Base-by-base conservation (phyloP, 129 eudicot species). In the Saussurea involucrata region DNA sequence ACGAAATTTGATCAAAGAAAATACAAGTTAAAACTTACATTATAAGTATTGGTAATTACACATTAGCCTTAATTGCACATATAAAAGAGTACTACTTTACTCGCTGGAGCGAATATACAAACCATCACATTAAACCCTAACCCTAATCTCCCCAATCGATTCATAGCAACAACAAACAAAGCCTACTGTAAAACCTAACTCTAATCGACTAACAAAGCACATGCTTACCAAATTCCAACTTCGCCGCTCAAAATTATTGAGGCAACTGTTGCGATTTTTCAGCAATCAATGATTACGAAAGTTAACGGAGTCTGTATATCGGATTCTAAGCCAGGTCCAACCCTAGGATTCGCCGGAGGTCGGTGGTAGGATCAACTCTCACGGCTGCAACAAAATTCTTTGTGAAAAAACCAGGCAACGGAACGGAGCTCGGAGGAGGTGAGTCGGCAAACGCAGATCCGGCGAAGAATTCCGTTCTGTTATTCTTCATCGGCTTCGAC, bases 361-460 rank as follows among this genome's bases (percentile, higher is more conserved):
- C 78, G 27, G 31, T 18, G 25, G 60, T 21, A 0, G 40, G 64
- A 74, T 44, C 63, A 5, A 8, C 60, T 18, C 61, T 53, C 24
- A 5, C 61, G 24, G 61, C 25, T 1, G 12, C 28, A 8, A 18
- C 27, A 60, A 20, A 20, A 22, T 24, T 66, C 74, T 80, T 85
- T 1, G 73, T 63, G 65, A 79, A 76, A 63, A 87, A 87, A 3
- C 66, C 78, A 0, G 92, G 92, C 24, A 85, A 63, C 6, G 90
- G 92, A 20, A 88, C 25, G 6, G 83, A 86, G 69, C 90, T 85
- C 1, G 92, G 92, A 1, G 84, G 55, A 24, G 92, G 92, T 3
- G 92, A 85, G 22, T 81, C 60, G 5, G 20, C 15, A 8, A 65
- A 74, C 1, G 73, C 79, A 17, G 68, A 80, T 8, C 90, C 92